These are phyloP conservation scores for Alternaria infectoria DNA, from an alignment of 2,329 filamentous ascomycete genomes.

Conservation along the genomic window DNA sequence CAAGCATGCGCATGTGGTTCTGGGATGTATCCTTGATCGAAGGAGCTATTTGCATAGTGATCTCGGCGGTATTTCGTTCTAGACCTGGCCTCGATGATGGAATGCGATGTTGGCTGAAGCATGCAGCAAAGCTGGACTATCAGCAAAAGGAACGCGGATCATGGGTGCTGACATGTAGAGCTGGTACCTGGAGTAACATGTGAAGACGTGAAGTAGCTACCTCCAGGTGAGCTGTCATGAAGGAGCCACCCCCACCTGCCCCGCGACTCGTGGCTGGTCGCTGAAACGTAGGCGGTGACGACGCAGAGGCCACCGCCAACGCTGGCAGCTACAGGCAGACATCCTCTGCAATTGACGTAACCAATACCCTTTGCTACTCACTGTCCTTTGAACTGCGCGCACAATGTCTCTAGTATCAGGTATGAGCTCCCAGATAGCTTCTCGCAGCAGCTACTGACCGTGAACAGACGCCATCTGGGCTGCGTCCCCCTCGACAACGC, in stretches of 20 bases:
- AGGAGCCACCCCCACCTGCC: constrained; percentile 15
- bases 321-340: constrained; percentile 33
- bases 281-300: constrained; percentile 15
- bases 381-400: background rate
- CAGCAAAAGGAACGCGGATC: background rate
- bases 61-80: background rate
- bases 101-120: background rate
- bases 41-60: background rate
- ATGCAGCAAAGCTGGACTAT: background rate
- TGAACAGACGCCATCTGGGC: constrained; percentile 75
- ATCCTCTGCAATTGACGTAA: background rate
- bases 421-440: constrained; percentile 6
- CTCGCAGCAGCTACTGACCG: constrained; percentile 4
- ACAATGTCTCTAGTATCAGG: constrained; percentile 28
- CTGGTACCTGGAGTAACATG: background rate
- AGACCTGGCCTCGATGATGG: background rate
- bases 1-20: background rate
- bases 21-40: background rate
- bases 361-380: background rate
- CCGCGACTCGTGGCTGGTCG: constrained; percentile 8
- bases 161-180: background rate
- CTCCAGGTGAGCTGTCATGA: background rate
- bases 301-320: constrained; percentile 6
- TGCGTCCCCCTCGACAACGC: constrained; percentile 79
- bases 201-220: background rate